phyloP scores from a whole-genome alignment of 2,329 filamentous ascomycete species.

The Exophiala bonariae region DNA sequence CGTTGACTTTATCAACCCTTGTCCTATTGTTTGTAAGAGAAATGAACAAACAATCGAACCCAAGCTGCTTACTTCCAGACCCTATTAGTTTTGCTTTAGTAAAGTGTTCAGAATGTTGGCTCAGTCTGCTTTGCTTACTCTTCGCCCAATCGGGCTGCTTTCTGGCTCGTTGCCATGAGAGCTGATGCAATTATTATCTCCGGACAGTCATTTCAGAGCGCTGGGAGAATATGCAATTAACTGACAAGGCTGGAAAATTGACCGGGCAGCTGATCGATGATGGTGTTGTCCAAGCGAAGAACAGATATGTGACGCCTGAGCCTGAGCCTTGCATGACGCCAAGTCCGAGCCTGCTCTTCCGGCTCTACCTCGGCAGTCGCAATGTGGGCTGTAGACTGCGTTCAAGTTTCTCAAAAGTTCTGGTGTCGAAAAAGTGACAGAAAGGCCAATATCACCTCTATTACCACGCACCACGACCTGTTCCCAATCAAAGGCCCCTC shows the following conservation, averaged over 20 bases:
- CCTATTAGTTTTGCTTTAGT: slow-evolving; percentile 49
- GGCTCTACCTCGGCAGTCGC: background rate
- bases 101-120: background rate
- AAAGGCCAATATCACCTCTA: too few species aligned
- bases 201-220: too few species aligned
- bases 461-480: too few species aligned
- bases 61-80: slow-evolving; percentile 80
- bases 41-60: background rate
- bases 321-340: background rate
- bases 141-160: slow-evolving; percentile 70
- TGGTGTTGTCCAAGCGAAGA: too few species aligned
- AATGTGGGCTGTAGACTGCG: slow-evolving; percentile 14
- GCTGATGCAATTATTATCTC: background rate
- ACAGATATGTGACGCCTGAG: background rate
- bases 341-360: background rate
- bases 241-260: background rate
- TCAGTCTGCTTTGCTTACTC: slow-evolving; percentile 57
- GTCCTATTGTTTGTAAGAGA: slow-evolving; percentile 58
- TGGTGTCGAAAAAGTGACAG: too few species aligned
- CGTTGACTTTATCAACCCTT: slow-evolving; percentile 95
- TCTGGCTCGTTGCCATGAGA: slow-evolving; percentile 44
- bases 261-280: too few species aligned
- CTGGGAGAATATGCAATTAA: too few species aligned
- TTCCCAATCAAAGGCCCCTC: too few species aligned
- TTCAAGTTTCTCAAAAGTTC: too few species aligned